Base-by-base conservation (phyloP, 2,329 filamentous ascomycete genomes). In the Xylaria sp. region DNA sequence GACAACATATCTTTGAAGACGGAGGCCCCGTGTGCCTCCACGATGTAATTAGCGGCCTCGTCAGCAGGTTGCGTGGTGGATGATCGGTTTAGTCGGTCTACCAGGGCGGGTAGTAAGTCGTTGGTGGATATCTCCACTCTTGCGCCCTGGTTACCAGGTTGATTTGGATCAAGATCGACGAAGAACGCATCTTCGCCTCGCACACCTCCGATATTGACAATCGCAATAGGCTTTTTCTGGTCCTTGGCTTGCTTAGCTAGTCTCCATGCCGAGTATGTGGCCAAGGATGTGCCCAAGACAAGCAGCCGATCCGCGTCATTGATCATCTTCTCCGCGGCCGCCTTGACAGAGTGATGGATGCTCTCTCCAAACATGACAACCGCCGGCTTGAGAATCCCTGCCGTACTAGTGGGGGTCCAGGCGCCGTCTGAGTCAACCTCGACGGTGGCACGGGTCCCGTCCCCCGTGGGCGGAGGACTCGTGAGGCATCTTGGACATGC, bases 351-450 rank as follows among this genome's bases (percentile, higher is more conserved):
- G 1, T 81, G 79, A 0, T 87, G 83, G 58, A 98, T 97, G 67
- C 89, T 94, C 80, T 98, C 96, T 18, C 96, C 96, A 78, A 98
- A 98, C 93, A 98, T 97, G 74, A 94, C 90, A 2, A 99, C 94
- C 0, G 93, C 93, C 3, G 96, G 96, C 77, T 98, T 98, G 63
- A 99, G 79, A 43, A 98, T 89, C 2, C 95, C 96, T 0, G 89
- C 93, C 2, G 86, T 89, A 72, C 89, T 90, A 0, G 82, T 81
- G 6, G 84, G 74, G 45, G 84, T 81, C 93, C 91, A 97, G 0
- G 94, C 95, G 0, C 95, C 95, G 61, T 97, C 93, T 0, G 77
- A 74, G 75, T 97, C 95, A 13, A 92, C 87, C 69, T 91, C 84
- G 1, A 97, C 90, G 30, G 79, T 81, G 20, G 85, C 83, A 67